Evolutionary conservation across 495 filamentous ascomycete species (phyloP).

Genomic region (Glonium stellatum): DNA sequence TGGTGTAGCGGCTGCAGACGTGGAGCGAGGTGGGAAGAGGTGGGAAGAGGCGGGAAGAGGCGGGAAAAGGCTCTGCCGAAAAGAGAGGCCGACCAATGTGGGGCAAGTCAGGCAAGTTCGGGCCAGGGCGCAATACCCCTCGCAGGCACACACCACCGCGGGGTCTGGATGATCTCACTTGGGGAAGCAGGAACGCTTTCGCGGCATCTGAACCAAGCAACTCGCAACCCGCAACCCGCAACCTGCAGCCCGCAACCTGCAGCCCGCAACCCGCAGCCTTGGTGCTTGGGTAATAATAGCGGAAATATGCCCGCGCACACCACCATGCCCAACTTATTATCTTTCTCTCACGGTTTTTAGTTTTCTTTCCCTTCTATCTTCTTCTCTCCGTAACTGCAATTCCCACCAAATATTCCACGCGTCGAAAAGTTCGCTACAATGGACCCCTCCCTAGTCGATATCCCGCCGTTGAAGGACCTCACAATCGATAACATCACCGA

Average conservation of each 20-base stretch:
- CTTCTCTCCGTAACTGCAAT: background rate
- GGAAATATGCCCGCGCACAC: background rate
- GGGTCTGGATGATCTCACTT: background rate
- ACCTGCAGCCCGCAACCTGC: no score
- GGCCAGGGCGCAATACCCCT: no score
- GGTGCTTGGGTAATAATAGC: background rate
- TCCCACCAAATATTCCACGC: background rate
- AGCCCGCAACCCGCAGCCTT: no score
- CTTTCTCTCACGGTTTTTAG: background rate
- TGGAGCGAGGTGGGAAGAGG: no score
- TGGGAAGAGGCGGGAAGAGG: no score
- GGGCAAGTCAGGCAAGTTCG: no score
- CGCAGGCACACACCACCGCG: background rate
- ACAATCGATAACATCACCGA: conserved; percentile 43
- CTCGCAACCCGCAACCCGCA: no score
- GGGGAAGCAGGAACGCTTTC: background rate
- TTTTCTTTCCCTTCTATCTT: background rate
- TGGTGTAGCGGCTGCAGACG: no score
- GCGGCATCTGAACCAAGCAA: no score
- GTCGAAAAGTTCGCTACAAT: conserved; percentile 6
- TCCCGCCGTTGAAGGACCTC: conserved; percentile 38
- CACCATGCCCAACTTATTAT: background rate
- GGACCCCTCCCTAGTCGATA: conserved; percentile 27
- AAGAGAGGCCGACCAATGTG: no score
- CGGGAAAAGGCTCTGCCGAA: no score